Base-by-base conservation (phyloP, 257 asterid species). In the Solanum piurae region DNA sequence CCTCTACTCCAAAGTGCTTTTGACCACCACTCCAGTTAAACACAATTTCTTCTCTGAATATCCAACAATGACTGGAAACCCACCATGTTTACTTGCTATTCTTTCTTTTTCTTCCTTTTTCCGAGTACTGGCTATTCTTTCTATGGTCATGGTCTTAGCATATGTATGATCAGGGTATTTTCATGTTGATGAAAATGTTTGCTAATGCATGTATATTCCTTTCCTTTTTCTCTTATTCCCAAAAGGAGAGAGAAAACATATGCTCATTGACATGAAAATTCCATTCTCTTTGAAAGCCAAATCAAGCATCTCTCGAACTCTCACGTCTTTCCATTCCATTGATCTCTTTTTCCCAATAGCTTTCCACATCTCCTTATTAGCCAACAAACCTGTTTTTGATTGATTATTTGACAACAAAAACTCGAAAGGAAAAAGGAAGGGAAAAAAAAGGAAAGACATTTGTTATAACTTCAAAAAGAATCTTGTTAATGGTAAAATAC, bases 401-500 rank as follows among this genome's bases (percentile, higher is more conserved):
- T 7, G 23, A 44, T 29, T 8, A 27, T 27, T 80, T 46, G 18
- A 46, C 12, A 44, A 46, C 66, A 80, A 33, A 44, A 77, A 16
- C 23, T 2, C 23, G 9, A 2, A 49, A 49, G 60, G 21, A 49
- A 49, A 49, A 12, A 46, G 16, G 55, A 46, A 36, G 37, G 7
- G 9, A 49, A 23, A 38, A 11, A 10, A 21, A 37, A 37, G 55
- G 55, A 23, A 75, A 3, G 83, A 75, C 2, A 38, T 75, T 5
- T 23, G 20, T 75, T 37, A 23, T 0, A 37, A 37, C 33, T 36
- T 79, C 0, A 79, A 27, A 16, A 27, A 14, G 85, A 27, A 25
- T 18, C 27, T 42, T 77, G 37, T 77, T 44, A 42, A 77, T 3
- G 66, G 66, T 44, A 79, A 37, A 44, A 44, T 80, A 80, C 98